phyloP scores from a whole-genome alignment of 768 basidiomycete genomes.

The Macrolepiota fuliginosa region DNA sequence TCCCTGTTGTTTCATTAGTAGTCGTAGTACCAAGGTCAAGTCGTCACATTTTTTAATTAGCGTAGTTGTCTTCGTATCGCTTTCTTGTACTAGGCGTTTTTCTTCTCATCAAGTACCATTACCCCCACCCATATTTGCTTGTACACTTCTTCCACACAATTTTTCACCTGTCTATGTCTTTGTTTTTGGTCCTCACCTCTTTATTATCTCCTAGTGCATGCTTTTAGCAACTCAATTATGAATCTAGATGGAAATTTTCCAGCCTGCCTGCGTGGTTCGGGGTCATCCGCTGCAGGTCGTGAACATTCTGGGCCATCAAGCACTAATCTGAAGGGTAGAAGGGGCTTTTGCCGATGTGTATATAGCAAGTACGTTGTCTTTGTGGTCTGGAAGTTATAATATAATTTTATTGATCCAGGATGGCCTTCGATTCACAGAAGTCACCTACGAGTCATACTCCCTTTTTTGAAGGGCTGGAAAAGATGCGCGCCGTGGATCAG shows the following conservation, averaged over 20 bases:
- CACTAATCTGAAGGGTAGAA: neutral
- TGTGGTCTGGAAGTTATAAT: neutral
- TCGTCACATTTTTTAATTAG: constrained; percentile 3
- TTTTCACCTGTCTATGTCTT: constrained; percentile 4
- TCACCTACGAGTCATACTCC: neutral
- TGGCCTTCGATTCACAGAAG: neutral
- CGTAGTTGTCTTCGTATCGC: neutral
- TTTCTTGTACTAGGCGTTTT: constrained; percentile 6
- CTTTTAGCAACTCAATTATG: constrained; percentile 8
- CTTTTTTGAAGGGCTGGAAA: neutral
- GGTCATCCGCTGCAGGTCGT: neutral
- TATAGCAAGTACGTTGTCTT: neutral
- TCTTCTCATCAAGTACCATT: constrained; percentile 1
- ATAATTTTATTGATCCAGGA: neutral
- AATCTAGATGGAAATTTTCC: constrained; percentile 12
- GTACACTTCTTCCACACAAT: neutral
- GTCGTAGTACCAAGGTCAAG: neutral
- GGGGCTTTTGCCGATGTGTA: neutral
- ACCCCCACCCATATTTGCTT: neutral
- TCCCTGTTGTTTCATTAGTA: constrained; percentile 13
- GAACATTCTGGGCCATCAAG: neutral
- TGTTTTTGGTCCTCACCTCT: neutral
- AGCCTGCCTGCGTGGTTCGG: neutral
- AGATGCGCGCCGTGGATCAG: neutral
- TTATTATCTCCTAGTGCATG: constrained; percentile 7